Evolutionary conservation across 129 eudicot species (phyloP).

Genomic region (Flaveria trinervia): DNA sequence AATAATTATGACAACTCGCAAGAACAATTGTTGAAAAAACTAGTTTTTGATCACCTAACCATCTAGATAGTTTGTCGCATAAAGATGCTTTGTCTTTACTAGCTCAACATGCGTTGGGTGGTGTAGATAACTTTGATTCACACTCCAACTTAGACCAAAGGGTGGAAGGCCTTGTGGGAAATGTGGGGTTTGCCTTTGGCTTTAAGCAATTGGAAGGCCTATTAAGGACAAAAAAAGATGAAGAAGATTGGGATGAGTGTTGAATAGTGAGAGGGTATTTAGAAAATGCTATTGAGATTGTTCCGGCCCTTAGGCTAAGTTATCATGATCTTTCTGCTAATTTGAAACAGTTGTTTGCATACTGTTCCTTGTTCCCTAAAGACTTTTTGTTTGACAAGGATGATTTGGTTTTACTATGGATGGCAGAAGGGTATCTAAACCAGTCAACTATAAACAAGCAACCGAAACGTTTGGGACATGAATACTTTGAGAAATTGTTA

Average conservation of each 20-base stretch:
- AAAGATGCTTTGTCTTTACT: slow-evolving; percentile 33
- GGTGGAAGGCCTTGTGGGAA: slow-evolving; percentile 32
- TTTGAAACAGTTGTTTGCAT: neutral
- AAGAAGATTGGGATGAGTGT: slow-evolving; percentile 10
- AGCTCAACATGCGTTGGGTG: slow-evolving; percentile 36
- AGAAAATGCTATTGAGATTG: neutral
- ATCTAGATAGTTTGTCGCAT: slow-evolving; percentile 20
- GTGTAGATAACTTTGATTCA: slow-evolving; percentile 17
- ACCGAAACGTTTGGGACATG: neutral
- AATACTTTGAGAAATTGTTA: neutral
- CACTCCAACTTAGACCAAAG: slow-evolving; percentile 12
- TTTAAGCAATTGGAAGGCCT: slow-evolving; percentile 31
- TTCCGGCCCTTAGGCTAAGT: slow-evolving; percentile 13
- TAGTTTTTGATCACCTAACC: slow-evolving; percentile 32
- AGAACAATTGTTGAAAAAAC: slow-evolving; percentile 9
- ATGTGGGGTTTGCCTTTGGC: slow-evolving; percentile 43
- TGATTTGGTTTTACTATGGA: neutral
- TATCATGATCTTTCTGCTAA: neutral
- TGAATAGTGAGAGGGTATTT: neutral
- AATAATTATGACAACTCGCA: slow-evolving; percentile 49
- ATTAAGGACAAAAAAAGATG: slow-evolving; percentile 18
- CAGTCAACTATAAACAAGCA: neutral
- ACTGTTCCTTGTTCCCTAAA: slow-evolving; percentile 17
- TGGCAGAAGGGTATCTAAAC: slow-evolving; percentile 5
- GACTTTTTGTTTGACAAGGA: slow-evolving; percentile 17